Percentiles rank a stretch among this genome's conserved stretches.
Evolutionary conservation across 1,139 yeast genomes (phyloP).

Genomic region (Schwanniomyces etchellsii): DNA sequence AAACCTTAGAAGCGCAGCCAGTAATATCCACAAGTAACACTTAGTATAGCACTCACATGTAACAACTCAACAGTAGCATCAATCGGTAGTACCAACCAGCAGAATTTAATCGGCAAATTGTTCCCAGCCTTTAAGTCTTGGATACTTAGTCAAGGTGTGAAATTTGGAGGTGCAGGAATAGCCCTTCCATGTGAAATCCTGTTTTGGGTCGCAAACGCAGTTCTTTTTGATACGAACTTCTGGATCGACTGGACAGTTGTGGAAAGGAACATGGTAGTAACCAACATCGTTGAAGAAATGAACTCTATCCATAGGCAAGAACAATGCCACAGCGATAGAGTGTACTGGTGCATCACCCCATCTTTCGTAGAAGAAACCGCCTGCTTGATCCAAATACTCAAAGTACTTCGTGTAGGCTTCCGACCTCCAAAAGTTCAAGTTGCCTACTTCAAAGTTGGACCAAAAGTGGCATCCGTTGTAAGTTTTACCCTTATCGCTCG

Average conservation of each 20-base stretch:
- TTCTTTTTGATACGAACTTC: slow-evolving; percentile 45
- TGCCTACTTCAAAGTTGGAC: slow-evolving; percentile 83
- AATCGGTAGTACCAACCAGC: background rate
- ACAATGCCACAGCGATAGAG: slow-evolving; percentile 77
- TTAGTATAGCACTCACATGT: background rate
- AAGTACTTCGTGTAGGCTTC: slow-evolving; percentile 66
- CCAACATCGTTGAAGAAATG: slow-evolving; percentile 84
- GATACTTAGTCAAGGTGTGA: slow-evolving; percentile 55
- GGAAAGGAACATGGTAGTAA: slow-evolving; percentile 73
- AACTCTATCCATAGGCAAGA: slow-evolving; percentile 58
- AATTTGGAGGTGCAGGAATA: slow-evolving; percentile 80
- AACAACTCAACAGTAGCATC: background rate
- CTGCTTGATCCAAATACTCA: slow-evolving; percentile 66
- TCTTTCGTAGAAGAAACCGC: slow-evolving; percentile 87
- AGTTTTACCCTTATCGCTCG: slow-evolving; percentile 60
- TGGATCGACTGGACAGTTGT: slow-evolving; percentile 69
- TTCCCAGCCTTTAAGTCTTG: slow-evolving; percentile 78
- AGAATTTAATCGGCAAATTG: slow-evolving; percentile 30
- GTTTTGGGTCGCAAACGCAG: slow-evolving; percentile 66
- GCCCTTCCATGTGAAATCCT: slow-evolving; percentile 82
- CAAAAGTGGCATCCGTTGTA: slow-evolving; percentile 84
- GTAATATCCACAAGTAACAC: too few relatives aligned
- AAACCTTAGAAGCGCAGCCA: too few relatives aligned
- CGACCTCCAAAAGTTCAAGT: slow-evolving; percentile 67
- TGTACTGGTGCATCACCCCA: slow-evolving; percentile 96